Evolutionary conservation across 2,329 filamentous ascomycete genomes (phyloP).

Genomic region (Pseudogymnoascus sp.): DNA sequence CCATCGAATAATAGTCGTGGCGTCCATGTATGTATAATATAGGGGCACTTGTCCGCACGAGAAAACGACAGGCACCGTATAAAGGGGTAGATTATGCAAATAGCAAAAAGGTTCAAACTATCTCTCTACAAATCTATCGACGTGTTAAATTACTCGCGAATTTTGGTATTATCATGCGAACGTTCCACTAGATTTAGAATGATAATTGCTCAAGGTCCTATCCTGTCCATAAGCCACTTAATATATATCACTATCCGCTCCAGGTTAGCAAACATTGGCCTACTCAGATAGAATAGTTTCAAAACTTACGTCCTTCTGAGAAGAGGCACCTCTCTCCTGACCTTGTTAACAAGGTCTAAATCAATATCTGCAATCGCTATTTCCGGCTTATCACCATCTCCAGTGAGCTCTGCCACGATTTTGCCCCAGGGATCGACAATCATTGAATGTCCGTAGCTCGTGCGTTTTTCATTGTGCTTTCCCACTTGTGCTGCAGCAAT

Average conservation of each 20-base stretch:
- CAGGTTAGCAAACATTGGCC: not conserved
- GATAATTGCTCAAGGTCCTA: not conserved
- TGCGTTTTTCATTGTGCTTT: constrained; percentile 61
- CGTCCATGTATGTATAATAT: constrained; percentile 1
- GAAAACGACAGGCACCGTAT: not conserved
- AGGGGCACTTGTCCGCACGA: not conserved
- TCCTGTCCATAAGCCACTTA: not conserved
- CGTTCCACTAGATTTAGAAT: not conserved
- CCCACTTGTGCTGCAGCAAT: constrained; percentile 80
- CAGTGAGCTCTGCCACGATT: constrained; percentile 57
- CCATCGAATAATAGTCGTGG: not conserved
- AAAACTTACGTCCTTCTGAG: constrained; percentile 38
- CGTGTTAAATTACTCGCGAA: not conserved
- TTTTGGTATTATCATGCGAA: not conserved
- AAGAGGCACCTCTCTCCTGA: constrained; percentile 49
- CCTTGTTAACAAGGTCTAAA: constrained; percentile 40
- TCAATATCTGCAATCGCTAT: constrained; percentile 47
- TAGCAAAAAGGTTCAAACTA: not conserved
- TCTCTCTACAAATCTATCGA: not conserved
- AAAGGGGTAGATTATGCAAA: not conserved
- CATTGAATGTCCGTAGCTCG: constrained; percentile 79
- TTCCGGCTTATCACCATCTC: constrained; percentile 35
- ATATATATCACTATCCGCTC: not conserved
- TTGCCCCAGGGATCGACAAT: constrained; percentile 83
- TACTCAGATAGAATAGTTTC: not conserved